phyloP scores from a whole-genome alignment of 768 basidiomycete species.

The Clitopilus hobsonii region DNA sequence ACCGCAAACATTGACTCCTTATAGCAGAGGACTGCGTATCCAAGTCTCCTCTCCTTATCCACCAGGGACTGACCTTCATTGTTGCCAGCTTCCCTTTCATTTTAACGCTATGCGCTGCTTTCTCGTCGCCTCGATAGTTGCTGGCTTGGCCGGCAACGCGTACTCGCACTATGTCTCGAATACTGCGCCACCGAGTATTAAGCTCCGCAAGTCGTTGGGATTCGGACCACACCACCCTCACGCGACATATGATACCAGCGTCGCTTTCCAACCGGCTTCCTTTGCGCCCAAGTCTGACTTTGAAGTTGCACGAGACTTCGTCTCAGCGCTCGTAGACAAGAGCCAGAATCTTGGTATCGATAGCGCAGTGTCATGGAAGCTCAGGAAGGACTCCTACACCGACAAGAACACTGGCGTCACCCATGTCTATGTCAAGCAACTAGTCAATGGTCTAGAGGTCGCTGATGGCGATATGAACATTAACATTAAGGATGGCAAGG shows the following conservation, averaged over 20 bases:
- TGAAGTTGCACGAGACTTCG: slow-evolving; percentile 60
- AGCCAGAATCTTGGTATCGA: slow-evolving; percentile 30
- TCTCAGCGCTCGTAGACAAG: slow-evolving; percentile 40
- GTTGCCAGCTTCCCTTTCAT: not conserved
- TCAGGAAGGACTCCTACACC: slow-evolving; percentile 84
- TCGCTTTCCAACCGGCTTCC: slow-evolving; percentile 33
- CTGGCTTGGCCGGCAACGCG: slow-evolving; percentile 51
- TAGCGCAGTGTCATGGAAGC: slow-evolving; percentile 34
- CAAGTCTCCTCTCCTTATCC: slow-evolving; percentile 12
- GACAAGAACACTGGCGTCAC: slow-evolving; percentile 83
- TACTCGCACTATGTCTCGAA: slow-evolving; percentile 38
- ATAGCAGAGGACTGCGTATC: slow-evolving; percentile 5
- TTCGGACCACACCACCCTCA: slow-evolving; percentile 83
- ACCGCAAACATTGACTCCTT: slow-evolving; percentile 15
- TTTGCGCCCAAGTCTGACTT: slow-evolving; percentile 40
- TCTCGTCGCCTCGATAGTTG: slow-evolving; percentile 52
- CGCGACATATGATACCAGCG: slow-evolving; percentile 55
- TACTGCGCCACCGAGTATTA: slow-evolving; percentile 22
- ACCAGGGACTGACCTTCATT: slow-evolving; percentile 1
- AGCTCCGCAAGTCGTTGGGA: slow-evolving; percentile 77
- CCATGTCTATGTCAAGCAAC: slow-evolving; percentile 84
- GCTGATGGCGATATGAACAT: slow-evolving; percentile 90
- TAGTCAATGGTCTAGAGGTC: slow-evolving; percentile 84
- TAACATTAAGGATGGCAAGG: slow-evolving; percentile 79
- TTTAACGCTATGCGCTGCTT: slow-evolving; percentile 52